A percentile compares a stretch with the other conserved stretches of the same genome.
Conservation (phyloP, 768 basidiomycete species). For the Panaeolus cyanescens region DNA sequence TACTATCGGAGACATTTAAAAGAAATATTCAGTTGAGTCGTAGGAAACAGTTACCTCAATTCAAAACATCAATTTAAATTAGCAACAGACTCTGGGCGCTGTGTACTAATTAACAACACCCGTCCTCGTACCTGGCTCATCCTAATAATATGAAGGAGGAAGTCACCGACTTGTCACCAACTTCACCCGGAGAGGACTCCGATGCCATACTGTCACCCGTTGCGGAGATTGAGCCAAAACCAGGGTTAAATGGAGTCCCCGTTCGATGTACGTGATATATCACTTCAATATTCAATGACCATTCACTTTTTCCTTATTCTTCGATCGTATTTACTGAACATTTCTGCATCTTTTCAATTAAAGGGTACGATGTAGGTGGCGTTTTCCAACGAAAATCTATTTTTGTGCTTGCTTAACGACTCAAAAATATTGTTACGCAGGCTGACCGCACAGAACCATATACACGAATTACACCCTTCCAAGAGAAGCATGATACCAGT, state of each 20-base stretch:
- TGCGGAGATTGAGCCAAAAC: conserved; percentile 64
- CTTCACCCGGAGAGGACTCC: conserved; percentile 64
- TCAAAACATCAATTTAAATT: background rate
- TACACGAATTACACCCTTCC: conserved; percentile 81
- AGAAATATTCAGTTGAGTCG: too few relatives aligned
- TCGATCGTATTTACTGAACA: conserved; percentile 14
- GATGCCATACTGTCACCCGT: conserved; percentile 51
- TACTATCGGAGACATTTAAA: too few relatives aligned
- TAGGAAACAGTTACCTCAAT: background rate
- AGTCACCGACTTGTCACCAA: conserved; percentile 41
- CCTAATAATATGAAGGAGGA: conserved; percentile 21
- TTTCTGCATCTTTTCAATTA: conserved; percentile 17
- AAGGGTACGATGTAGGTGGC: conserved; percentile 84
- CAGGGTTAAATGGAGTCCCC: conserved; percentile 72
- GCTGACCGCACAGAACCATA: conserved; percentile 85
- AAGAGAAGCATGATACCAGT: conserved; percentile 80
- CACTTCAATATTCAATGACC: conserved; percentile 6
- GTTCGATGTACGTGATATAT: conserved; percentile 70
- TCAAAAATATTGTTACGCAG: conserved; percentile 35
- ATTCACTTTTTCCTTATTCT: conserved; percentile 6
- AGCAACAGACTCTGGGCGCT: background rate
- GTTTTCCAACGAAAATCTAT: conserved; percentile 18
- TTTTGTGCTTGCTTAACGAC: conserved; percentile 18
- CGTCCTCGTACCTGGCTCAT: background rate
- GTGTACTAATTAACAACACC: background rate